Evolutionary conservation across 805 yeast species (phyloP).

Genomic region (Saturnispora zaruensis): DNA sequence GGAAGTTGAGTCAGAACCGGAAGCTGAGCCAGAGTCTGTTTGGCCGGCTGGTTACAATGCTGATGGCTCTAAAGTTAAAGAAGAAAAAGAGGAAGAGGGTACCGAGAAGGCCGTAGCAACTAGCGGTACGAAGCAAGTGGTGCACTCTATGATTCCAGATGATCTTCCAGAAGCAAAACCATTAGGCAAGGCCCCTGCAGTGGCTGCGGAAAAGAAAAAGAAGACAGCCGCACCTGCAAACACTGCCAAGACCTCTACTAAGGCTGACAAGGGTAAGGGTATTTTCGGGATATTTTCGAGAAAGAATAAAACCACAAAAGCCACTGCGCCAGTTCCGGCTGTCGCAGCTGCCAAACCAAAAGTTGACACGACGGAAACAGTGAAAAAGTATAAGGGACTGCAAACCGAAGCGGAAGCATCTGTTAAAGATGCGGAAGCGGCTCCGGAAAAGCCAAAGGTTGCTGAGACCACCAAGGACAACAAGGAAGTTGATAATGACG

Average conservation of each 20-base stretch:
- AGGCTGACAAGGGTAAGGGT: conserved; percentile 8
- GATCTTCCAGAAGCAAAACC: not conserved
- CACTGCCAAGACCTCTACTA: conserved; percentile 10
- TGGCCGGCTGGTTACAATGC: conserved; percentile 16
- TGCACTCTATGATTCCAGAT: conserved; percentile 10
- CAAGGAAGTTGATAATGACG: conserved; percentile 17
- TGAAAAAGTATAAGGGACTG: conserved; percentile 13
- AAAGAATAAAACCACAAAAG: not conserved
- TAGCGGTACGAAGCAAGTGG: conserved; percentile 10
- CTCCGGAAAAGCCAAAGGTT: conserved; percentile 7
- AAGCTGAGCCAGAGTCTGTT: conserved; percentile 16
- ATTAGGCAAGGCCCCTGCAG: not conserved
- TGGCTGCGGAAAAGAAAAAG: not conserved
- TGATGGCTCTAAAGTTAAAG: conserved; percentile 24
- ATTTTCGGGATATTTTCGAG: conserved; percentile 10
- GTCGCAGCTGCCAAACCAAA: not conserved
- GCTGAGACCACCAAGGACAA: conserved; percentile 3
- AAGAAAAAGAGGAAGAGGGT: conserved; percentile 29
- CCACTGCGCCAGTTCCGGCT: not conserved
- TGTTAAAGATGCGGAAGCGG: conserved; percentile 13
- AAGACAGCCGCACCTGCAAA: conserved; percentile 9
- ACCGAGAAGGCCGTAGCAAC: conserved; percentile 21
- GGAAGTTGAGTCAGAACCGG: conserved; percentile 22
- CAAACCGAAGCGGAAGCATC: conserved; percentile 23
- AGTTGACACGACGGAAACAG: conserved; percentile 4